A percentile compares a stretch with the other conserved stretches of the same genome.
Conservation (phyloP, 164 flowering plant species). For the Kalanchoe fedtschenkoi region DNA sequence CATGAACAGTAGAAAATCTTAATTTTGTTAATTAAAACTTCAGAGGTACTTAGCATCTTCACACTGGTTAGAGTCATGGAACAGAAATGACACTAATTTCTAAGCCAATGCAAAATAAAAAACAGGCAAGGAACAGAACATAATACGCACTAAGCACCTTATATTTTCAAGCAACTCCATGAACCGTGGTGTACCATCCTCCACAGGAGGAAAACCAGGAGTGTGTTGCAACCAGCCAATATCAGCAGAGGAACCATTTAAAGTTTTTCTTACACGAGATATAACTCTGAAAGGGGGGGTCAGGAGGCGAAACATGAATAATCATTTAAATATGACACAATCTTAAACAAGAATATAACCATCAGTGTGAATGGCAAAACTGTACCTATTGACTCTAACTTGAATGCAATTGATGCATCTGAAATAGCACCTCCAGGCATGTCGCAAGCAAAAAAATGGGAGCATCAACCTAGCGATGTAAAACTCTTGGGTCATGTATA, state of each 20-base stretch:
- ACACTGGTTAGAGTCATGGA: not conserved
- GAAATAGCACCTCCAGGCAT: slow-evolving; percentile 34
- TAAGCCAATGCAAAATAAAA: not conserved
- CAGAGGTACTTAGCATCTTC: not conserved
- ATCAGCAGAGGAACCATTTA: slow-evolving; percentile 75
- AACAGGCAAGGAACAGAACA: not conserved
- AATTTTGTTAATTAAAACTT: not conserved
- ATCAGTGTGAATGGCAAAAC: slow-evolving; percentile 6
- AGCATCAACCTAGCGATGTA: slow-evolving; percentile 46
- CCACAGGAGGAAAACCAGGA: slow-evolving; percentile 54
- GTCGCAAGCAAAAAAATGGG: slow-evolving; percentile 43
- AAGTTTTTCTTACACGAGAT: slow-evolving; percentile 43
- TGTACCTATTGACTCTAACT: slow-evolving; percentile 38
- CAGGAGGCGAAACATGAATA: not conserved
- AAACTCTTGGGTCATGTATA: slow-evolving; percentile 7
- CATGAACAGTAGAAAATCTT: not conserved
- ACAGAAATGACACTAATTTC: not conserved
- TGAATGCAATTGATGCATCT: slow-evolving; percentile 27
- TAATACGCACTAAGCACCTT: slow-evolving; percentile 34
- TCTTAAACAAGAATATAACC: not conserved
- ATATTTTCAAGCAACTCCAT: slow-evolving; percentile 54
- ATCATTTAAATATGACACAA: not conserved
- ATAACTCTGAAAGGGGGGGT: slow-evolving; percentile 32
- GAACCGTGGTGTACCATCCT: slow-evolving; percentile 73
- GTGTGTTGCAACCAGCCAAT: slow-evolving; percentile 79